These are phyloP conservation scores for Barnettozyma pratensis DNA, from an alignment of 805 yeast genomes.

Conservation along the genomic window DNA sequence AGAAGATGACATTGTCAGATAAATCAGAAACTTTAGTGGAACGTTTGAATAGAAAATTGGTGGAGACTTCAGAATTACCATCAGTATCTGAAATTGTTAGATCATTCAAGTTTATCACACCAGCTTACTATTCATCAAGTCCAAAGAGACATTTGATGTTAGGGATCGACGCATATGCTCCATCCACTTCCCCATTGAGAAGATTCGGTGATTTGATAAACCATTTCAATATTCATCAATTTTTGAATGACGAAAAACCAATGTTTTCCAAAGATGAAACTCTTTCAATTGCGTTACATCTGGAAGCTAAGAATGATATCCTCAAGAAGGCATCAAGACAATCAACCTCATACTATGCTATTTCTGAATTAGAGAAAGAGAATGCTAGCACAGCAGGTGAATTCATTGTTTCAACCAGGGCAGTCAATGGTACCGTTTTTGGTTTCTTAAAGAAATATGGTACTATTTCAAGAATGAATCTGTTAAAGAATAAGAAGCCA, in stretches of 20 bases:
- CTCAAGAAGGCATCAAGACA: constrained; percentile 27
- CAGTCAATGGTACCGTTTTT: constrained; percentile 31
- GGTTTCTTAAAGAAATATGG: constrained; percentile 29
- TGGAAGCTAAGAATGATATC: constrained; percentile 40
- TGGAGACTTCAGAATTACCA: constrained; percentile 19
- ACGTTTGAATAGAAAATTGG: constrained; percentile 20
- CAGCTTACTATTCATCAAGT: constrained; percentile 44
- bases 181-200: constrained; percentile 86
- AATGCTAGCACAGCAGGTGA: constrained; percentile 16
- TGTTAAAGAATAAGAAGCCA: constrained; percentile 22
- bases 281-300: constrained; percentile 34
- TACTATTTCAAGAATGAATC: constrained; percentile 27
- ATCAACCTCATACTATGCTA: constrained; percentile 34
- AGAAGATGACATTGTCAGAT: constrained; percentile 17
- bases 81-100: constrained; percentile 37
- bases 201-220: constrained; percentile 75
- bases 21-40: constrained; percentile 22
- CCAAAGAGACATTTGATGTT: constrained; percentile 55
- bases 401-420: constrained; percentile 38
- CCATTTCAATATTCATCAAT: constrained; percentile 68
- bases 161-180: constrained; percentile 58
- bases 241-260: constrained; percentile 25
- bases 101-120: constrained; percentile 41
- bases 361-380: constrained; percentile 23
- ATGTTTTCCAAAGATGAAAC: constrained; percentile 31